phyloP scores from a whole-genome alignment of 441 rosid species.

The Aleurites moluccanus region DNA sequence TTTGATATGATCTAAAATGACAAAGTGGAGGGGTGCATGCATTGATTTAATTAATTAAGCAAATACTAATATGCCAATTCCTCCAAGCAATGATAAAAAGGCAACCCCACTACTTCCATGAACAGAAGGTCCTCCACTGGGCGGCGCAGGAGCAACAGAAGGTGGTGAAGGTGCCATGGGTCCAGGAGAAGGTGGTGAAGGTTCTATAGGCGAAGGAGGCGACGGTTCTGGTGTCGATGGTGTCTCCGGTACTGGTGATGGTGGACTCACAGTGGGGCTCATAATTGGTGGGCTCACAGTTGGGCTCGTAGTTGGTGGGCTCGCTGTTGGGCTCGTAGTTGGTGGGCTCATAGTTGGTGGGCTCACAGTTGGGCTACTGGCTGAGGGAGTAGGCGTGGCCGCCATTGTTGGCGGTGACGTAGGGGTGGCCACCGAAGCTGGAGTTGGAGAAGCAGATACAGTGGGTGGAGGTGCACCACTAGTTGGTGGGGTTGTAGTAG shows the following conservation, averaged over 20 bases:
- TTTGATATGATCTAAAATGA: neutral
- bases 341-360: neutral
- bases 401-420: neutral
- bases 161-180: neutral
- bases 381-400: neutral
- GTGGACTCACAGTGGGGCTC: slow-evolving; percentile 5
- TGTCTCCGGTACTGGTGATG: slow-evolving; percentile 2
- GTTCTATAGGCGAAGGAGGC: neutral
- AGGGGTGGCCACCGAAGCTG: slow-evolving; percentile 14
- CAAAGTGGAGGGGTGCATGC: neutral
- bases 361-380: neutral
- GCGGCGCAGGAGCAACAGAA: neutral
- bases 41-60: slow-evolving; percentile 20
- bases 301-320: neutral
- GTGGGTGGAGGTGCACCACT: neutral
- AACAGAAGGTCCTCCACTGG: slow-evolving; percentile 28
- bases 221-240: neutral
- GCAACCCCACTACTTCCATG: slow-evolving; percentile 28
- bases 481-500: slow-evolving; percentile 19
- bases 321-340: neutral
- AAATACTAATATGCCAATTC: slow-evolving; percentile 33
- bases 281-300: neutral
- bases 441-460: neutral
- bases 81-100: slow-evolving; percentile 33
- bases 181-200: neutral